A percentile compares a stretch with the other conserved stretches of the same genome.
These are phyloP conservation scores for Linum tenue DNA, from an alignment of 345 rosid species.

Conservation along the genomic window DNA sequence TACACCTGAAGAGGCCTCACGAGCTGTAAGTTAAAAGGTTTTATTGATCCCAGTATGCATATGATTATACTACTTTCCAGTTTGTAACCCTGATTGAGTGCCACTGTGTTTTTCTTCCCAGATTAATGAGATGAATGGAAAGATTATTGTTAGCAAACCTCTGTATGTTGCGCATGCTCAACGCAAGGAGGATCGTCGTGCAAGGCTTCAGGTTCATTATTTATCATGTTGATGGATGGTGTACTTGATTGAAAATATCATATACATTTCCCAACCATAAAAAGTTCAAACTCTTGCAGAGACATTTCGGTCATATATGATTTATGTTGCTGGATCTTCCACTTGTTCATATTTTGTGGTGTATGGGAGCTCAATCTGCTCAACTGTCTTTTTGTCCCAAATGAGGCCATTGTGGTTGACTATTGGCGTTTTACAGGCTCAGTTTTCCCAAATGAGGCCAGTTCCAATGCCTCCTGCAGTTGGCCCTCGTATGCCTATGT, in stretches of 20 bases:
- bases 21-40: constrained; percentile 16
- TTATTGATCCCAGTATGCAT: background rate
- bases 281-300: background rate
- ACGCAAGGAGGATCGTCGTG: constrained; percentile 22
- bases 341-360: too few species aligned
- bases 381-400: too few species aligned
- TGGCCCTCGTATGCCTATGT: constrained; percentile 19
- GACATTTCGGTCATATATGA: too few species aligned
- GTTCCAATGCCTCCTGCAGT: constrained; percentile 16
- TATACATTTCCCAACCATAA: background rate
- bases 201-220: constrained; percentile 14
- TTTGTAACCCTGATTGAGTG: background rate
- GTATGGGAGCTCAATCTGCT: background rate
- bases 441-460: constrained; percentile 1
- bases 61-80: background rate
- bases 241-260: background rate
- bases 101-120: background rate
- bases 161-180: constrained; percentile 25
- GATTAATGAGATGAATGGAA: constrained; percentile 24
- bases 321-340: background rate
- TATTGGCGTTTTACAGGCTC: background rate
- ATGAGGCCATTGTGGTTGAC: background rate
- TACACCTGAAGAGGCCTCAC: constrained; percentile 20
- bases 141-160: constrained; percentile 21
- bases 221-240: background rate